Conservation (phyloP, 2,329 filamentous ascomycete genomes). For the Sporothrix dimorphospora region DNA sequence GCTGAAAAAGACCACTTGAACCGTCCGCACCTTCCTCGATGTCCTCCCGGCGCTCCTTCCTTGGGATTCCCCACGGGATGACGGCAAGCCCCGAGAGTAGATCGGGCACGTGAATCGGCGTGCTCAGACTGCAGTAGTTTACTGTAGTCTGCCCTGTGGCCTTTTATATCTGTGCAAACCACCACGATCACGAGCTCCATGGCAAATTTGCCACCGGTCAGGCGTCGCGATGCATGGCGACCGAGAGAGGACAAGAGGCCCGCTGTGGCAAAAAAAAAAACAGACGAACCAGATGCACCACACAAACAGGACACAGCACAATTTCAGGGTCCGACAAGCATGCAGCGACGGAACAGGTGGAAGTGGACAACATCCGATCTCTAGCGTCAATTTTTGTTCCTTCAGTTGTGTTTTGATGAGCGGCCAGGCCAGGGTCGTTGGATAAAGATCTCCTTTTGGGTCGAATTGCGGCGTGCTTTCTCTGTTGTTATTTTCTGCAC, state of each 20-base stretch:
- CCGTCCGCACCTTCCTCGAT: neutral
- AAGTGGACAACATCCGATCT: neutral
- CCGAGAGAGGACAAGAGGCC: neutral
- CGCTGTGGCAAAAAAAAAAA: neutral
- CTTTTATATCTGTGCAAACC: neutral
- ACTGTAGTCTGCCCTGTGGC: neutral
- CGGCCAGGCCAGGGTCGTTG: neutral
- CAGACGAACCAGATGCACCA: neutral
- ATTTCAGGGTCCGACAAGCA: neutral
- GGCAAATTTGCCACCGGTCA: conserved; percentile 2
- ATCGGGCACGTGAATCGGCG: neutral
- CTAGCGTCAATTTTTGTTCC: neutral
- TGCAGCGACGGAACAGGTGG: neutral
- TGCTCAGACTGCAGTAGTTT: neutral
- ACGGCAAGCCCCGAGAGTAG: conserved; percentile 11
- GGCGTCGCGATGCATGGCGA: conserved; percentile 3
- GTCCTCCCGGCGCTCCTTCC: neutral
- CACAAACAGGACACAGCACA: neutral
- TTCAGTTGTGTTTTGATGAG: neutral
- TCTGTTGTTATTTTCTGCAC: neutral
- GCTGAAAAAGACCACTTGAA: neutral
- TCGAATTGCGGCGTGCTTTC: neutral
- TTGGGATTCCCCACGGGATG: neutral
- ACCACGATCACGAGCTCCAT: neutral
- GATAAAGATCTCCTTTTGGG: conserved; percentile 18